These are phyloP conservation scores for Toxicodendron radicans DNA, from an alignment of 345 rosid genomes.

Conservation along the genomic window DNA sequence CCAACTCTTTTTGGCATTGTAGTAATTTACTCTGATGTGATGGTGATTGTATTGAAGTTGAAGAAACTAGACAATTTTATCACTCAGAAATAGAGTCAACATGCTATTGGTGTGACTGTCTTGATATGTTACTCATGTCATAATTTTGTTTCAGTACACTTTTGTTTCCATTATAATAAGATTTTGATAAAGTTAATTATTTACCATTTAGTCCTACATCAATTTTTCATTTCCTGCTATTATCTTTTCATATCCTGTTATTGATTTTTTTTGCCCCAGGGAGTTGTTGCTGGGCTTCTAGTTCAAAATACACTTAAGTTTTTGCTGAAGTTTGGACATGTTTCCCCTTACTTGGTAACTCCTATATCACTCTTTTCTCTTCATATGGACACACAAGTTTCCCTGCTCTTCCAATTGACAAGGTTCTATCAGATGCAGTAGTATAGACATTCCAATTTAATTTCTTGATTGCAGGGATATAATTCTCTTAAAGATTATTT, in stretches of 20 bases:
- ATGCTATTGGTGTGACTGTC: background rate
- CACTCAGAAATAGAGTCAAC: too few species aligned
- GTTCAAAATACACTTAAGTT: conserved; percentile 90
- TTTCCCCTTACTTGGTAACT: conserved; percentile 84
- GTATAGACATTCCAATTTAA: conserved; percentile 16
- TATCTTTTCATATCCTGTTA: conserved; percentile 12
- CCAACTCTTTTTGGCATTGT: background rate
- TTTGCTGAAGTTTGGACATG: conserved; percentile 79
- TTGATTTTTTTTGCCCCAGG: conserved; percentile 47
- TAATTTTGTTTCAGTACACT: background rate
- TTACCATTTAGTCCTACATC: conserved; percentile 7
- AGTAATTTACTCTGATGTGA: conserved; percentile 1
- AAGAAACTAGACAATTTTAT: conserved; percentile 11
- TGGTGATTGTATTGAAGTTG: background rate
- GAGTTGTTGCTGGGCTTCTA: conserved; percentile 93
- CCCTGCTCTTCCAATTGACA: background rate
- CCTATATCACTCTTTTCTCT: conserved; percentile 16
- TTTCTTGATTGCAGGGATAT: conserved; percentile 64
- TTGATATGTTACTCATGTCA: background rate
- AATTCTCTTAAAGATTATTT: conserved; percentile 93
- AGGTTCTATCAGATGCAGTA: background rate
- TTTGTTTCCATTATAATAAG: background rate
- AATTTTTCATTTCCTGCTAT: background rate
- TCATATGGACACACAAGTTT: background rate
- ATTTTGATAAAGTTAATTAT: conserved; percentile 1